Percentiles rank a stretch among this genome's conserved stretches.
Evolutionary conservation across 2,329 filamentous ascomycete genomes (phyloP).

Genomic region (Aspergillus luchuensis): DNA sequence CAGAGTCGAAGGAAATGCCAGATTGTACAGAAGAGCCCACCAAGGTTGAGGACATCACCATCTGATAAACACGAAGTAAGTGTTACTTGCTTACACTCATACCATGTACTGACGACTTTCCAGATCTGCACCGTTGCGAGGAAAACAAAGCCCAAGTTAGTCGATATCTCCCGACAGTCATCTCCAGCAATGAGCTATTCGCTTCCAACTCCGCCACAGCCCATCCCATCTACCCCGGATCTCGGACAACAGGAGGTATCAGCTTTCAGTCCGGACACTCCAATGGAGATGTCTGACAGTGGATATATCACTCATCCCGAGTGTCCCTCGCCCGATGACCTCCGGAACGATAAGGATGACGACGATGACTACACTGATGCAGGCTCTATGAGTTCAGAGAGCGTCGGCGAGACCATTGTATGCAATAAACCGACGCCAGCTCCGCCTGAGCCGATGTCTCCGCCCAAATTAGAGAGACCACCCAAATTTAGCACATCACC

Average conservation of each 20-base stretch:
- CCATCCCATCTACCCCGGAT: slow-evolving; percentile 39
- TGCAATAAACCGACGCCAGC: slow-evolving; percentile 25
- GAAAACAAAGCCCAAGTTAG: slow-evolving; percentile 41
- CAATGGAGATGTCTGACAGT: slow-evolving; percentile 39
- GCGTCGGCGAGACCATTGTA: slow-evolving; percentile 29
- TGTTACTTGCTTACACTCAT: background rate
- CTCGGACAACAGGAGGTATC: slow-evolving; percentile 39
- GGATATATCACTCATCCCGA: slow-evolving; percentile 36
- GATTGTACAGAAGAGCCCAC: slow-evolving; percentile 40
- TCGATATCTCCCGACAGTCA: slow-evolving; percentile 42
- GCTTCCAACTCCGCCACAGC: slow-evolving; percentile 28
- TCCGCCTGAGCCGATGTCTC: slow-evolving; percentile 20
- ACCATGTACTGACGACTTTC: slow-evolving; percentile 9
- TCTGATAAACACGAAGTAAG: slow-evolving; percentile 30
- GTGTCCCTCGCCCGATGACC: slow-evolving; percentile 29
- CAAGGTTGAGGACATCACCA: slow-evolving; percentile 24
- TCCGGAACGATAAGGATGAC: slow-evolving; percentile 29
- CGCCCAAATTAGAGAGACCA: slow-evolving; percentile 24
- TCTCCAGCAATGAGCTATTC: slow-evolving; percentile 32
- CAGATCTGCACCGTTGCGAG: slow-evolving; percentile 40
- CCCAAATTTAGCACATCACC: slow-evolving; percentile 20
- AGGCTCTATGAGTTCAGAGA: slow-evolving; percentile 30
- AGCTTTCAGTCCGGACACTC: slow-evolving; percentile 44
- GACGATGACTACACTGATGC: slow-evolving; percentile 32
- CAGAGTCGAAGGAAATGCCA: slow-evolving; percentile 39